A percentile compares a stretch with the other conserved stretches of the same genome.
Conservation (phyloP, 106 monocot genomes). For the Allium cepa region DNA sequence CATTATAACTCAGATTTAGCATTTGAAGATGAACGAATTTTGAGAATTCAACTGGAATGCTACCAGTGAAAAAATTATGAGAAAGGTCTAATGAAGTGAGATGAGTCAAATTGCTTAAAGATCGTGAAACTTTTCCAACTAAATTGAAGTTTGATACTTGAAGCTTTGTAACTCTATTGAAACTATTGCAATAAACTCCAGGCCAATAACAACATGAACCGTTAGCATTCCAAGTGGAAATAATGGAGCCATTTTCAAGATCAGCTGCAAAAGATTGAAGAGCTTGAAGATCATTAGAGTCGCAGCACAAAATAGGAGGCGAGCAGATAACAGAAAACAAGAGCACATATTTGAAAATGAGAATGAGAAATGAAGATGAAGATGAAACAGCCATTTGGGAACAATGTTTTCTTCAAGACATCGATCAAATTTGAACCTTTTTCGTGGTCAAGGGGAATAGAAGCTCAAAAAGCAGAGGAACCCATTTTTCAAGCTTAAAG, state of each 20-base stretch:
- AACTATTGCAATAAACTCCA: conserved; percentile 35
- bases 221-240: conserved; percentile 14
- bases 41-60: conserved; percentile 22
- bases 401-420: neutral
- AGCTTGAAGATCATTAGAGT: conserved; percentile 32
- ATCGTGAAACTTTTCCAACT: conserved; percentile 22
- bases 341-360: conserved; percentile 9
- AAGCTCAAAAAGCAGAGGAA: too few relatives aligned
- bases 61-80: conserved; percentile 16
- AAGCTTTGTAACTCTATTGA: conserved; percentile 28
- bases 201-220: conserved; percentile 47
- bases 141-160: conserved; percentile 31
- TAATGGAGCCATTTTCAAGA: conserved; percentile 24
- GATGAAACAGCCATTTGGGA: conserved; percentile 10
- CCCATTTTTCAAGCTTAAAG: neutral
- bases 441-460: too few relatives aligned
- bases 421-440: neutral
- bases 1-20: conserved; percentile 59
- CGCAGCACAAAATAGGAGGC: conserved; percentile 13
- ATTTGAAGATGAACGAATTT: conserved; percentile 14
- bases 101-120: conserved; percentile 14
- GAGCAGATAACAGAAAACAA: conserved; percentile 4
- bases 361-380: neutral
- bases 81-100: conserved; percentile 29
- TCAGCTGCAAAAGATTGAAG: conserved; percentile 33